Base-by-base conservation (phyloP, 179 eudicot genomes). In the Beta corolliflora region DNA sequence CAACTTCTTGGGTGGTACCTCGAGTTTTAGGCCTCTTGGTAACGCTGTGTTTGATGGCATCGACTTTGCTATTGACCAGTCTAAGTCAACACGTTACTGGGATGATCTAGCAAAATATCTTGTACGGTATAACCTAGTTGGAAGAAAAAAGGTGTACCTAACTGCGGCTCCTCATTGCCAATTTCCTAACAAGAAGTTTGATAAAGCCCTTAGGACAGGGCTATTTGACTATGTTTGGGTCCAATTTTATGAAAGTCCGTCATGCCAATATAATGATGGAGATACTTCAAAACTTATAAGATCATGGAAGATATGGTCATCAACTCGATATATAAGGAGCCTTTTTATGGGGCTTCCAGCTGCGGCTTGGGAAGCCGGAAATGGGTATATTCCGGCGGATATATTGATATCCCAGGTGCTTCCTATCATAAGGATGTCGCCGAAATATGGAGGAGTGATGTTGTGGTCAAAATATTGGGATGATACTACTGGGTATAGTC, bases 271-370 rank as follows among this genome's bases (percentile, higher is more conserved):
- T 83, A 71, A 85, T 46, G 85, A 88, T 9, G 86, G 75, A 5
- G 59, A 83, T 64, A 66, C 72, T 54, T 69, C 82, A 7, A 90
- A 86, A 56, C 87, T 91, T 45, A 52, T 87, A 46, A 73, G 68
- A 36, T 88, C 91, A 54, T 89, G 91, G 91, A 76, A 87, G 46
- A 23, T 70, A 54, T 87, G 90, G 91, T 77, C 83, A 69, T 86
- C 90, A 16, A 31, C 77, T 15, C 12, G 41, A 77, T 87, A 85
- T 54, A 81, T 87, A 65, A 84, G 79, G 59, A 86, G 78, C 80
- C 56, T 93, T 29, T 93, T 93, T 83, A 74, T 93, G 82, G 99
- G 98, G 11, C 81, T 95, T 77, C 95, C 98, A 72, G 98, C 95
- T 0, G 83, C 94, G 0, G 73, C 88, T 0, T 86, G 86, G 80